A percentile compares a stretch with the other conserved stretches of the same genome.
These are phyloP conservation scores for Dactylellina leptospora DNA, from an alignment of 2,329 filamentous ascomycete species.

Conservation along the genomic window DNA sequence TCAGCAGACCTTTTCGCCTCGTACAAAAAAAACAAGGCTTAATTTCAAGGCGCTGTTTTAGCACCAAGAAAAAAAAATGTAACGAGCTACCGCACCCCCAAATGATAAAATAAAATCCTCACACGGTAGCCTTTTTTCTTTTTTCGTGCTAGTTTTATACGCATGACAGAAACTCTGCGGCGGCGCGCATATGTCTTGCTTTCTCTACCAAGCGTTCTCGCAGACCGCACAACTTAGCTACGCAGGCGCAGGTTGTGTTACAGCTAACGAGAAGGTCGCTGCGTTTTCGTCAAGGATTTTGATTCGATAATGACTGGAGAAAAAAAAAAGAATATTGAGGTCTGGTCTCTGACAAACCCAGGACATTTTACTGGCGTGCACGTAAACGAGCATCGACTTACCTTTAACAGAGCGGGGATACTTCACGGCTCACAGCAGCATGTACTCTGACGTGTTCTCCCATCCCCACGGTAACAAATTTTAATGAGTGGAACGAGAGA, in stretches of 20 bases:
- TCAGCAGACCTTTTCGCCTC: background rate
- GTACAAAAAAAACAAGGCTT: background rate
- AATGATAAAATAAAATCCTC: no score
- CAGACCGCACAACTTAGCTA: no score
- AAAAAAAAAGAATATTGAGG: background rate
- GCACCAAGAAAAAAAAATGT: no score
- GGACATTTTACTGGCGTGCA: background rate
- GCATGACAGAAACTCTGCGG: constrained; percentile 7
- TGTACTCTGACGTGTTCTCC: constrained; percentile 19
- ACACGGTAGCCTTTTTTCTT: no score
- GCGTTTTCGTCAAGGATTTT: background rate
- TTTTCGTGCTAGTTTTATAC: background rate
- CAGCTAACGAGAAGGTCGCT: no score
- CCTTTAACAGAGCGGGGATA: background rate
- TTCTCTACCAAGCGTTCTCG: no score
- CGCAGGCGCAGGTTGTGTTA: no score
- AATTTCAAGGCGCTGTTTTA: no score
- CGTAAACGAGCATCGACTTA: background rate
- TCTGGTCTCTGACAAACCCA: background rate
- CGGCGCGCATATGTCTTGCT: background rate
- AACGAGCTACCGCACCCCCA: no score
- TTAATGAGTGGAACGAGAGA: no score
- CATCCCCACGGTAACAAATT: no score
- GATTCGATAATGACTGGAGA: background rate
- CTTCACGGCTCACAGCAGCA: background rate